Percentiles rank a stretch among this genome's conserved stretches.
phyloP scores from a whole-genome alignment of 306 rosid genomes.

The Lupinus albus region DNA sequence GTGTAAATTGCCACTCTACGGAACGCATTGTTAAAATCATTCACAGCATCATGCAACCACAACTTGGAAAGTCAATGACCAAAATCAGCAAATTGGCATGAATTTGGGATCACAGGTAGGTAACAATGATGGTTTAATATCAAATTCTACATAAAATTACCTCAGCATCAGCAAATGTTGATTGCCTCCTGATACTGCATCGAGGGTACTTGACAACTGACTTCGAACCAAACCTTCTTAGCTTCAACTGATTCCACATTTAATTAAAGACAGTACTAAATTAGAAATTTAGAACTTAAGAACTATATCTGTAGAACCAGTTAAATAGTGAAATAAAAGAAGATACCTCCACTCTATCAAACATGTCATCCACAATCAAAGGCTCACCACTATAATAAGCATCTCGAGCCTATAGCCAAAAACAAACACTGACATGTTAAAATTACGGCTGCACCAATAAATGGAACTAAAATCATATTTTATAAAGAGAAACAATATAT shows the following conservation, averaged over 20 bases:
- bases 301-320: not conserved
- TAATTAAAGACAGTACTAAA: not conserved
- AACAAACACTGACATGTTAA: not conserved
- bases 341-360: constrained; percentile 80
- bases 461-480: not conserved
- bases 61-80: not conserved
- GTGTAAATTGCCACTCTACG: not conserved
- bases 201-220: constrained; percentile 84
- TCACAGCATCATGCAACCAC: not conserved
- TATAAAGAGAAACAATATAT: too few species aligned
- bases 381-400: constrained; percentile 83
- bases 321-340: not conserved
- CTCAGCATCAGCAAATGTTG: constrained; percentile 88
- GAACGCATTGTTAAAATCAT: not conserved
- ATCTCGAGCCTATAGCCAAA: constrained; percentile 65
- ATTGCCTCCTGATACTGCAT: constrained; percentile 85
- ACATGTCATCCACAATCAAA: constrained; percentile 86
- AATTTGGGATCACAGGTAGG: not conserved
- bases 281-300: not conserved
- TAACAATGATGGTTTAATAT: not conserved
- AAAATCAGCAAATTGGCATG: not conserved
- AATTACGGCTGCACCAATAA: not conserved
- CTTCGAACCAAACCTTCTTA: constrained; percentile 80
- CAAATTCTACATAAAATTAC: constrained; percentile 51
- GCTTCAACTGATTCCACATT: constrained; percentile 61